Percentiles rank a stretch among this genome's conserved stretches.
phyloP scores from a whole-genome alignment of 2,329 filamentous ascomycete species.

The Epichloe festucae region DNA sequence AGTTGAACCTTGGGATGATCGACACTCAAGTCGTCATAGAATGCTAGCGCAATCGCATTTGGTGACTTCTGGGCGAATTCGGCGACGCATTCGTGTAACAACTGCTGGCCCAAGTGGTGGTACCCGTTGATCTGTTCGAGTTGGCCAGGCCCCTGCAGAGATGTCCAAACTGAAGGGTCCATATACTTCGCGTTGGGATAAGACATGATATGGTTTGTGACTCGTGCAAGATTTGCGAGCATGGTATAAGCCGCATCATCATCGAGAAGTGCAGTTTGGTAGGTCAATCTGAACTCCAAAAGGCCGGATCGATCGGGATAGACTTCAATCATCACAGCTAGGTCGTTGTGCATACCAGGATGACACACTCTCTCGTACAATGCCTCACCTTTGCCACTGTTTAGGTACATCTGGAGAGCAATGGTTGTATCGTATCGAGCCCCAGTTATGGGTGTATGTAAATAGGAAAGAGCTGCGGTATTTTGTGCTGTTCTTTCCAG shows the following conservation, averaged over 20 bases:
- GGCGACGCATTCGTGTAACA: neutral
- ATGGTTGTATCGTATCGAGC: conserved; percentile 22
- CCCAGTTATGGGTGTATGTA: neutral
- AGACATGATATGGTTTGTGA: neutral
- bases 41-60: neutral
- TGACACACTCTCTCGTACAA: neutral
- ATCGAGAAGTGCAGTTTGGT: neutral
- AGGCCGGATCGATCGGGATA: neutral
- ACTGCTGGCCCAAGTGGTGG: neutral
- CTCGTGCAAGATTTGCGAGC: neutral
- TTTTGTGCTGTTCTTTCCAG: neutral
- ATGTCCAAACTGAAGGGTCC: neutral
- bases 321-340: neutral
- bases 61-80: neutral
- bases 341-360: neutral
- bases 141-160: neutral
- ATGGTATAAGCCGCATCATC: neutral
- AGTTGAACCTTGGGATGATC: conserved; percentile 8
- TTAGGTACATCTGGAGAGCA: conserved; percentile 19
- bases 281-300: neutral
- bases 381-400: neutral
- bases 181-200: neutral
- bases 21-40: conserved; percentile 4
- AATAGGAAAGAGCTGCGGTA: neutral
- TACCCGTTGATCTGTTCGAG: neutral